phyloP scores from a whole-genome alignment of 352 stramenopile species.

The Phytopythium chamaehyphon region DNA sequence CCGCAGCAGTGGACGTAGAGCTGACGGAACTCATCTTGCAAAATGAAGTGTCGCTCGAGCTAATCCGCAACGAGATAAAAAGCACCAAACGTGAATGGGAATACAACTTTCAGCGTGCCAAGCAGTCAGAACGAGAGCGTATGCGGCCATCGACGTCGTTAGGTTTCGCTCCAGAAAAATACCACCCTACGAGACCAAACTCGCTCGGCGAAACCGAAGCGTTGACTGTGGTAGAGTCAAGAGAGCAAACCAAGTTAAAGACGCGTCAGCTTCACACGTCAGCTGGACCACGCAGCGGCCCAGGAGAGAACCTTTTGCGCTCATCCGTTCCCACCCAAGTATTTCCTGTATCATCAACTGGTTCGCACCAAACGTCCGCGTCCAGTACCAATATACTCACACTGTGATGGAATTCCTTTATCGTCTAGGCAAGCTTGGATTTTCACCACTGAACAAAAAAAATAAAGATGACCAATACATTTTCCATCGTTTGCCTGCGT shows the following conservation, averaged over 20 bases:
- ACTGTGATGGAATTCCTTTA: slow-evolving; percentile 27
- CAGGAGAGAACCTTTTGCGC: slow-evolving; percentile 41
- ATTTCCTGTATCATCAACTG: slow-evolving; percentile 15
- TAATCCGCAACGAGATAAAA: slow-evolving; percentile 83
- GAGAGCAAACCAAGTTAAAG: background rate
- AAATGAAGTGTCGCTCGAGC: slow-evolving; percentile 79
- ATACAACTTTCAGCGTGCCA: slow-evolving; percentile 46
- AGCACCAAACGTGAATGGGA: slow-evolving; percentile 80
- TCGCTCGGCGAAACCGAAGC: background rate
- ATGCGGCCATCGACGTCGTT: slow-evolving; percentile 54
- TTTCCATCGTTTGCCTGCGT: slow-evolving; percentile 22
- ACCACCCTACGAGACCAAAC: background rate
- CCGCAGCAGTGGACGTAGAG: slow-evolving; percentile 66
- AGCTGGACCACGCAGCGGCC: slow-evolving; percentile 36
- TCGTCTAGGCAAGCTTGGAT: background rate
- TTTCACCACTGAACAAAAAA: slow-evolving; percentile 3
- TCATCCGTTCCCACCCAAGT: slow-evolving; percentile 14
- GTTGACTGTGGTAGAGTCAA: too few relatives aligned
- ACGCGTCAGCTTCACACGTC: slow-evolving; percentile 51
- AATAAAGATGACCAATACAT: slow-evolving; percentile 57
- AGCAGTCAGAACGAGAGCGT: slow-evolving; percentile 31
- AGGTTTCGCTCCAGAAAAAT: slow-evolving; percentile 5
- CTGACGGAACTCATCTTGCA: slow-evolving; percentile 81
- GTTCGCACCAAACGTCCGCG: background rate
- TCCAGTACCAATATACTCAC: slow-evolving; percentile 55